These are phyloP conservation scores for Xeromyces bisporus DNA, from an alignment of 495 filamentous ascomycete species.

Conservation along the genomic window DNA sequence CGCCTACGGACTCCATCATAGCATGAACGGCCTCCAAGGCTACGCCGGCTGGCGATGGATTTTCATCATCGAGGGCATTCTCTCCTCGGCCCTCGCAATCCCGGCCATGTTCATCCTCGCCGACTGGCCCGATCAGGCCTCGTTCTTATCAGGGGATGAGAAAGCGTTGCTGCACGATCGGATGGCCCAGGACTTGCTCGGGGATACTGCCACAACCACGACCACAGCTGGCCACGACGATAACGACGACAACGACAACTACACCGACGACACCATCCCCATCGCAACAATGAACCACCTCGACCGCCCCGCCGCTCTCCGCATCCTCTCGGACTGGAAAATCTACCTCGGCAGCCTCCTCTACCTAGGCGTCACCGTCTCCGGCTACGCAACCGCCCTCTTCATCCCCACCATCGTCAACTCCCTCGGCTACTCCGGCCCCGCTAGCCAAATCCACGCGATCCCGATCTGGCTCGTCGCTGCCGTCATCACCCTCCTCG, in stretches of 20 bases:
- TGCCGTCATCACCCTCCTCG: conserved; percentile 18
- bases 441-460: conserved; percentile 21
- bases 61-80: conserved; percentile 36
- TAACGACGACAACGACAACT: conserved; percentile 21
- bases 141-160: conserved; percentile 26
- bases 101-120: conserved; percentile 32
- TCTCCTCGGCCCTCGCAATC: conserved; percentile 29
- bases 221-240: too few species aligned
- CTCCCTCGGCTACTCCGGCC: conserved; percentile 23
- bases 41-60: conserved; percentile 39
- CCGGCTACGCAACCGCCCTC: conserved; percentile 26
- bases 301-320: conserved; percentile 20
- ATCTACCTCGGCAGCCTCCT: conserved; percentile 28
- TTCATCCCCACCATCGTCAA: conserved; percentile 30
- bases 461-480: conserved; percentile 27
- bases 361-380: conserved; percentile 25
- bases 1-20: conserved; percentile 33
- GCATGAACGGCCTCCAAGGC: conserved; percentile 25
- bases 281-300: conserved; percentile 26
- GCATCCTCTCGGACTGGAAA: conserved; percentile 33
- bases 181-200: neutral
- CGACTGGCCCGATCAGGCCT: conserved; percentile 25
- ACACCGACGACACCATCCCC: conserved; percentile 20
- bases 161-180: conserved; percentile 22
- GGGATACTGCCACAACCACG: neutral